These are phyloP conservation scores for Syzygium jambos DNA, from an alignment of 345 rosid species.

Conservation along the genomic window DNA sequence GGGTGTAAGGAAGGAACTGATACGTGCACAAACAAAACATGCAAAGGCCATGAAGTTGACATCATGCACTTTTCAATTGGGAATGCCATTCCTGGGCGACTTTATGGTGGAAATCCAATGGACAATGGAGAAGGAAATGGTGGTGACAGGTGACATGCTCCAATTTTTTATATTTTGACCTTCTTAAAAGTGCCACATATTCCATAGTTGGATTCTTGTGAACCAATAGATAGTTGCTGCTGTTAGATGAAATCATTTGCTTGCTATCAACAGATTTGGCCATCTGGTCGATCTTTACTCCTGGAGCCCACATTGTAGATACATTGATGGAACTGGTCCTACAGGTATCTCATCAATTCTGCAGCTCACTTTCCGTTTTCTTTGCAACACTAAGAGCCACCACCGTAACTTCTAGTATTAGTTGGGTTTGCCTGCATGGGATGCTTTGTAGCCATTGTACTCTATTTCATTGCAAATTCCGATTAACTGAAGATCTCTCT, in stretches of 20 bases:
- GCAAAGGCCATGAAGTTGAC: constrained; percentile 96
- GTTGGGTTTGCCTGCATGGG: not conserved
- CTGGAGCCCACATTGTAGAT: constrained; percentile 97
- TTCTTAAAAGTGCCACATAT: not conserved
- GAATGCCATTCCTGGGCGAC: constrained; percentile 94
- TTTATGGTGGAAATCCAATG: constrained; percentile 78
- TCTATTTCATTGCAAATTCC: not conserved
- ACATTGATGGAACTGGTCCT: constrained; percentile 85
- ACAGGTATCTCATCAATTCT: constrained; percentile 43
- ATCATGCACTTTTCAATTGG: constrained; percentile 99
- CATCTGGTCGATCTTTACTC: constrained; percentile 78
- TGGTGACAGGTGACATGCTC: constrained; percentile 63
- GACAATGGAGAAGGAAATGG: constrained; percentile 83
- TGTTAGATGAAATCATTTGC: not conserved
- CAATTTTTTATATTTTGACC: not conserved
- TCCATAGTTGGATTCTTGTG: not conserved
- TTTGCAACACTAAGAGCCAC: not conserved
- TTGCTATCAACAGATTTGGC: constrained; percentile 54
- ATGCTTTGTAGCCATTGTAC: not conserved
- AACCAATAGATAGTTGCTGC: not conserved
- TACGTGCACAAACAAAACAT: constrained; percentile 75
- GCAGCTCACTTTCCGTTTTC: not conserved
- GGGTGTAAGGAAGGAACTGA: constrained; percentile 62
- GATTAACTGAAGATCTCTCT: not conserved
- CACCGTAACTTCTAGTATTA: not conserved